Base-by-base conservation (phyloP, 768 basidiomycete species). In the Plicaturopsis crispa region DNA sequence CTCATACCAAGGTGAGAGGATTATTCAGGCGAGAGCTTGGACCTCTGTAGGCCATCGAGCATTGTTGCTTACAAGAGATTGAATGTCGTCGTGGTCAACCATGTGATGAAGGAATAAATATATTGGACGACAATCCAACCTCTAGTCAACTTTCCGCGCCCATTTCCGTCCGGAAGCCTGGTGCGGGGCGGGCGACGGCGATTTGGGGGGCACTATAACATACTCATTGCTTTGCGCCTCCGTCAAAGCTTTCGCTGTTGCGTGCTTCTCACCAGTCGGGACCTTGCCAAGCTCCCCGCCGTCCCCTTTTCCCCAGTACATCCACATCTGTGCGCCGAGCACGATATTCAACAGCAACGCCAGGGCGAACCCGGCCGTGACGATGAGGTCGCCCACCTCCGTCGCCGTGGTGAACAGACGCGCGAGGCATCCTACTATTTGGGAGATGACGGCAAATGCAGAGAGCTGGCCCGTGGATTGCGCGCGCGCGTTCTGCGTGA, bases 381-480 rank as follows among this genome's bases (percentile, higher is more conserved):
- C 75, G 46, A 96, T 68, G 6, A 56, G 48, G 58, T 98, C 96
- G 36, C 80, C 77, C 40, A 96, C 82, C 57, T 98, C 94, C 22
- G 83, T 84, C 7, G 80, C 73, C 10, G 91, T 97, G 5, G 96
- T 99, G 69, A 92, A 98, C 12, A 98, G 66, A 32, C 96, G 71
- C 0, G 94, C 96, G 24, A 90, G 65, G 59, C 92, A 96, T 17
- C 96, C 94, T 1, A 70, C 72, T 26, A 98, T 74, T 46, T 94
- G 90, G 36, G 89, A 74, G 50, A 88, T 63, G 24, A 98, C 89
- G 18, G 92, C 91, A 53, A 99, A 88, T 0, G 90, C 78, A 8
- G 90, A 93, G 30, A 99, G 83, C 52, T 97, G 91, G 8, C 96
- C 96, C 0, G 96, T 98, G 5, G 83, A 87, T 35, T 70, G 61